These are phyloP conservation scores for Stenocarpella maydis DNA, from an alignment of 2,329 filamentous ascomycete species.

Conservation along the genomic window DNA sequence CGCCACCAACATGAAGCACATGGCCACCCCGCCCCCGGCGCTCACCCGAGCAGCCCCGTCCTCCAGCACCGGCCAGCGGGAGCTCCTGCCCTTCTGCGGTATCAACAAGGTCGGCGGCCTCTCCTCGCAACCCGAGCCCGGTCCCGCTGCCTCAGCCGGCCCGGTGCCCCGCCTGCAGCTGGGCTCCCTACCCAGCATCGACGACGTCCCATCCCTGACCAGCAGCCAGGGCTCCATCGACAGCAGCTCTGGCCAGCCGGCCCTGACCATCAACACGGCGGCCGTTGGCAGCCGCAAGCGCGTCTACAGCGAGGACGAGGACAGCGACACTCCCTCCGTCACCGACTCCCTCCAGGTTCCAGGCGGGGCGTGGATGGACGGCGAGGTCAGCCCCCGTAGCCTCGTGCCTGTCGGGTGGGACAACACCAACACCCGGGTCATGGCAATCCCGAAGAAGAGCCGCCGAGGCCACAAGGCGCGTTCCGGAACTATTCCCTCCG, in stretches of 20 bases:
- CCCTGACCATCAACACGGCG: conserved; percentile 34
- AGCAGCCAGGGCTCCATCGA: conserved; percentile 64
- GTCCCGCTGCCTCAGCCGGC: conserved; percentile 10
- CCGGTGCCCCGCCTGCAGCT: conserved; percentile 38
- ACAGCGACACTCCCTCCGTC: conserved; percentile 39
- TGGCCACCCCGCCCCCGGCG: conserved; percentile 24
- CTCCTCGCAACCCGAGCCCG: conserved; percentile 58
- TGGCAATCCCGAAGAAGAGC: conserved; percentile 54
- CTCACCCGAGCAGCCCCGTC: conserved; percentile 39
- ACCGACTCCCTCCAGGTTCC: conserved; percentile 32
- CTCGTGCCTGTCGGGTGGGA: conserved; percentile 48
- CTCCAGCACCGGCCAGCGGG: conserved; percentile 53
- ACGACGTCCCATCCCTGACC: conserved; percentile 57
- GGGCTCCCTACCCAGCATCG: conserved; percentile 44
- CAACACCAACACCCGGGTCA: conserved; percentile 53
- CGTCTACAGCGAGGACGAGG: conserved; percentile 54
- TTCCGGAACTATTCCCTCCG: conserved; percentile 32
- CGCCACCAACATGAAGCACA: conserved; percentile 36
- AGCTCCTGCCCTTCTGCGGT: conserved; percentile 83
- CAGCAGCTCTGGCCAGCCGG: conserved; percentile 42
- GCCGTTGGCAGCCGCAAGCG: conserved; percentile 55
- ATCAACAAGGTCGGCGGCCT: conserved; percentile 78
- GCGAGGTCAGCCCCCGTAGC: conserved; percentile 51
- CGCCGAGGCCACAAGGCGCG: conserved; percentile 36
- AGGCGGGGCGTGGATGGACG: conserved; percentile 45